phyloP scores from a whole-genome alignment of 306 rosid genomes.

The Boehmeria nivea region DNA sequence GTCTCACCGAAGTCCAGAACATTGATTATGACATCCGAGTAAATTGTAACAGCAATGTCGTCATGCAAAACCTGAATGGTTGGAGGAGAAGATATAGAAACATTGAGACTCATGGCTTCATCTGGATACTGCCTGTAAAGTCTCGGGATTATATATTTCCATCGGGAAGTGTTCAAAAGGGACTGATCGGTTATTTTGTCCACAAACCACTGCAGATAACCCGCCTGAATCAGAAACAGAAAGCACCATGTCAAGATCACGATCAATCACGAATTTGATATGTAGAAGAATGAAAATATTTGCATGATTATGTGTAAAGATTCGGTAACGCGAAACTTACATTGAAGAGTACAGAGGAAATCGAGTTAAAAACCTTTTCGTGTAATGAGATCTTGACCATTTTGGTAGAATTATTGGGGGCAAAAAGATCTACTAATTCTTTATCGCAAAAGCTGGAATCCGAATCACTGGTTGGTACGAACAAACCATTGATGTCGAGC shows the following conservation, averaged over 20 bases:
- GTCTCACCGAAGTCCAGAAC: slow-evolving; percentile 52
- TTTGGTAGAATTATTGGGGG: slow-evolving; percentile 44
- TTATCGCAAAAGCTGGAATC: slow-evolving; percentile 25
- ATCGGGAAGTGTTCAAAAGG: slow-evolving; percentile 59
- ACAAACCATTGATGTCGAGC: slow-evolving; percentile 62
- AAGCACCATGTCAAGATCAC: too few relatives aligned
- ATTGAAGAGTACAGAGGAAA: slow-evolving; percentile 46
- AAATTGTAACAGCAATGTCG: slow-evolving; percentile 34
- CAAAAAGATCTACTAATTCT: slow-evolving; percentile 25
- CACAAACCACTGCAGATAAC: slow-evolving; percentile 53
- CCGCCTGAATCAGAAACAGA: slow-evolving; percentile 33
- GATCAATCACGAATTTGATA: too few relatives aligned
- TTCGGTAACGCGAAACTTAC: slow-evolving; percentile 39
- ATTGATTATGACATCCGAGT: slow-evolving; percentile 44
- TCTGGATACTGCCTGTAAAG: slow-evolving; percentile 71
- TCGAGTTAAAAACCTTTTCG: slow-evolving; percentile 65
- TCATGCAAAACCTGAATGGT: slow-evolving; percentile 35
- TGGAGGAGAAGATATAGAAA: slow-evolving; percentile 63
- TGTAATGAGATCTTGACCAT: slow-evolving; percentile 73
- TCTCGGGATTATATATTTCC: slow-evolving; percentile 78
- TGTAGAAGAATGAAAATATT: background rate
- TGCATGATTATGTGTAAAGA: slow-evolving; percentile 10
- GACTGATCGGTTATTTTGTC: slow-evolving; percentile 41
- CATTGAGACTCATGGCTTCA: slow-evolving; percentile 57
- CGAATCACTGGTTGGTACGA: slow-evolving; percentile 24